Evolutionary conservation across 352 stramenopile genomes (phyloP), one percentile per base, ranked within the genome.

Genomic region (Elongisporangium senticosum): DNA sequence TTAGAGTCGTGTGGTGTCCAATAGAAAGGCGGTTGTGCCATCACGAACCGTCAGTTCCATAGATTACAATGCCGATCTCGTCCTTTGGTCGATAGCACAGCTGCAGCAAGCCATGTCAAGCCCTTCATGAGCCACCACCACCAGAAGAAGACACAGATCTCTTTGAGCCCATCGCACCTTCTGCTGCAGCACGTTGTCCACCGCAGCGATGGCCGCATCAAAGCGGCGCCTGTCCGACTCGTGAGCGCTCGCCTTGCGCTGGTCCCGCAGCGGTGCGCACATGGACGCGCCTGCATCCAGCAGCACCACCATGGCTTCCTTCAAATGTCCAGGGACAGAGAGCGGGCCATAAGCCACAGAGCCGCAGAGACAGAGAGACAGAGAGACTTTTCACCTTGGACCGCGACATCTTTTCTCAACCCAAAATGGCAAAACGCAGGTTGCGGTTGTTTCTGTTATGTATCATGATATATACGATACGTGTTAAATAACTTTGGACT

Each of bases 31-130:
- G n/a, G n/a, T n/a, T n/a, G n/a, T n/a, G 17, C 10, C 10, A 22
- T 0, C 20, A 33, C 56, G n/a, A 13, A 68, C 68, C 75, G 75
- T 79, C 67, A 0, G 82, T 87, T 33, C 84, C 84, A 51, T 87
- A 93, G 14, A 82, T 58, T n/a, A 93, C 79, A 49, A 93, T 76
- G 28, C 82, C 82, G 51, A 93, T 59, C 39, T 93, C 82, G 58
- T 93, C 84, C 61, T 92, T 90, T 8, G 82, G 69, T 50, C 87
- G 86, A 63, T 87, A 89, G 50, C 91, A 87, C 21, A 93, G 64
- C 82, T 90, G 50, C 7, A 54, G 14, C 8, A 8, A 59, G 2
- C 20, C 14, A 52, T 2, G 43, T 10, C 4, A 55, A 28, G 24
- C 24, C 13, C 52, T 13, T 1, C 20, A 49, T 43, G 3, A 59